These are phyloP conservation scores for Lentinus tigrinus DNA, from an alignment of 768 basidiomycete genomes.

Conservation along the genomic window DNA sequence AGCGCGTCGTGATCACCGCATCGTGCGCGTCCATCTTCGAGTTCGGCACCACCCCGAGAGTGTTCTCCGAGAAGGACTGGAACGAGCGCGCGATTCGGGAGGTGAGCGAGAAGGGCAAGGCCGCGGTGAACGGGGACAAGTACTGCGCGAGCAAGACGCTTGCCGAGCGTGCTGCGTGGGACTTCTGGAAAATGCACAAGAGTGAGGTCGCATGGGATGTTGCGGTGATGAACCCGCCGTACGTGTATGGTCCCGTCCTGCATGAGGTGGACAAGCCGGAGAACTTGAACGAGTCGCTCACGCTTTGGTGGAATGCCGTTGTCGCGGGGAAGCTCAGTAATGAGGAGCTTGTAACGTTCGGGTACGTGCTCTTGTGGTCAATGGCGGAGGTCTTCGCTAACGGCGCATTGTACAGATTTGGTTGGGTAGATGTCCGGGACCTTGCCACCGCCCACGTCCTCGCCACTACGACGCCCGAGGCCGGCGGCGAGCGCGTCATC, in stretches of 20 bases:
- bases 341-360: conserved; percentile 8
- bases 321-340: conserved; percentile 15
- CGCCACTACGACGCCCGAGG: conserved; percentile 49
- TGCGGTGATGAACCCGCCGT: conserved; percentile 52
- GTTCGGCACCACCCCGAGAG: conserved; percentile 19
- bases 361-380: neutral
- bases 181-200: neutral
- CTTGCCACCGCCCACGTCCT: conserved; percentile 50
- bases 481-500: conserved; percentile 59
- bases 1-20: conserved; percentile 69
- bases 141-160: conserved; percentile 59
- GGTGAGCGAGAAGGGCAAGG: conserved; percentile 35
- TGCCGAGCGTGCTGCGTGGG: conserved; percentile 41
- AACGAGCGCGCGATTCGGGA: conserved; percentile 45
- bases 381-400: neutral
- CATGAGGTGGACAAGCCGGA: conserved; percentile 35
- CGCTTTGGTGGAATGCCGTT: conserved; percentile 21
- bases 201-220: conserved; percentile 21
- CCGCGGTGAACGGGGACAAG: conserved; percentile 30
- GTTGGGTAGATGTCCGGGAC: conserved; percentile 50
- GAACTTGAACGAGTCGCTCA: conserved; percentile 35
- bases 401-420: neutral
- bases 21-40: conserved; percentile 50
- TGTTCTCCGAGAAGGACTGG: conserved; percentile 58
- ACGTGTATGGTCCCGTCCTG: conserved; percentile 21